Evolutionary conservation across 2,329 filamentous ascomycete genomes (phyloP).

Genomic region (Penicillium freii): DNA sequence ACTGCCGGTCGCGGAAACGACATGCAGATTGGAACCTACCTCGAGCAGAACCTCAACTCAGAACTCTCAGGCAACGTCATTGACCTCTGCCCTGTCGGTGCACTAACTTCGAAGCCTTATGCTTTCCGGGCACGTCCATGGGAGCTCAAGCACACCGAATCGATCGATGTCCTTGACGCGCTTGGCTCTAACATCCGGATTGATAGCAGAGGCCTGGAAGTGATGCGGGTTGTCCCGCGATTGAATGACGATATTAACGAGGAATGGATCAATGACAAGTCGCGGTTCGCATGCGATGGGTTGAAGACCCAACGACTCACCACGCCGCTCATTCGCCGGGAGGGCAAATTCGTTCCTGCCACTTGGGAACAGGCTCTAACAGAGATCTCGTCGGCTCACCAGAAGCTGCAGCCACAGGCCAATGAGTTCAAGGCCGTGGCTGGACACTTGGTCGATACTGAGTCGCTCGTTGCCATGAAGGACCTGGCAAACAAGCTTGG

Average conservation of each 20-base stretch:
- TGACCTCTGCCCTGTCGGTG: constrained; percentile 95
- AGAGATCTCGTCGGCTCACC: constrained; percentile 79
- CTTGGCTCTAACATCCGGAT: constrained; percentile 93
- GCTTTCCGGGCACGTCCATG: constrained; percentile 95
- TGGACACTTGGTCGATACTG: constrained; percentile 85
- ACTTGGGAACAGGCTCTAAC: constrained; percentile 94
- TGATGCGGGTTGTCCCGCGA: constrained; percentile 89
- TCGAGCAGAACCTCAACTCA: constrained; percentile 89
- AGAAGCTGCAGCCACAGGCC: constrained; percentile 74
- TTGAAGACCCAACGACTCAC: constrained; percentile 95
- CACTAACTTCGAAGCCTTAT: constrained; percentile 94
- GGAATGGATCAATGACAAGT: constrained; percentile 99
- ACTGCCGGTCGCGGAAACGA: constrained; percentile 94
- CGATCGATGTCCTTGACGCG: constrained; percentile 89
- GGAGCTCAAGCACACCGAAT: constrained; percentile 95
- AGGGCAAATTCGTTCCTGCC: constrained; percentile 86
- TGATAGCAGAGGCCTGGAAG: constrained; percentile 88
- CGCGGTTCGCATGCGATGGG: constrained; percentile 92
- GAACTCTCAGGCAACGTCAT: constrained; percentile 97
- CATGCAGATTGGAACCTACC: constrained; percentile 96
- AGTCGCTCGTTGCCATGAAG: constrained; percentile 94
- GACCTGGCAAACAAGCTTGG: constrained; percentile 94
- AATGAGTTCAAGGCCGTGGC: constrained; percentile 97
- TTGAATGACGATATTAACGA: constrained; percentile 98
- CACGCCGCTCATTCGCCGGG: constrained; percentile 81